A percentile compares a stretch with the other conserved stretches of the same genome.
Evolutionary conservation across 257 asterid genomes (phyloP).

Genomic region (Solanum gandarillasii): DNA sequence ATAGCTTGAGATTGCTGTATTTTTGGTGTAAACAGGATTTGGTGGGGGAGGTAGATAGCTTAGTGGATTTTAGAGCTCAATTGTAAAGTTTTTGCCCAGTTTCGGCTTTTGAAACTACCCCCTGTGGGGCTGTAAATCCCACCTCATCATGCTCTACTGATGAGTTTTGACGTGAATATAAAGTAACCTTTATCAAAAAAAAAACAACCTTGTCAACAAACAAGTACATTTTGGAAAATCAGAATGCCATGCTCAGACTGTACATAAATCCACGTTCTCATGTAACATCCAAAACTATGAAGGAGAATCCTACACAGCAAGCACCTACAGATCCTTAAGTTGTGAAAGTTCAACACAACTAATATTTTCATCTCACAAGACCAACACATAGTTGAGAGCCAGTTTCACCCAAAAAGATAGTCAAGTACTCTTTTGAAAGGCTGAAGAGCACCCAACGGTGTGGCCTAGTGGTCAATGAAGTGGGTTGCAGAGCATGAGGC

Average conservation of each 20-base stretch:
- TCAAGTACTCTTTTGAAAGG: neutral
- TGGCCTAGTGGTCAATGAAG: neutral
- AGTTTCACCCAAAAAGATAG: neutral
- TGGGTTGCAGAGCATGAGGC: neutral
- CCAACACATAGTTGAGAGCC: neutral
- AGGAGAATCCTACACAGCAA: neutral
- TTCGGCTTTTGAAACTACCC: no score
- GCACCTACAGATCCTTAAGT: neutral
- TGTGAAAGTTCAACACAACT: neutral
- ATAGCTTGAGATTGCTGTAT: no score
- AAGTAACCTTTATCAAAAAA: no score
- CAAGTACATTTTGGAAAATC: neutral
- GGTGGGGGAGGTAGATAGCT: no score
- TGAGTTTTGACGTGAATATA: no score
- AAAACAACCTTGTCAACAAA: neutral
- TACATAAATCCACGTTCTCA: neutral
- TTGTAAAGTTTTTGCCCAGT: no score
- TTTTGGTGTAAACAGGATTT: no score
- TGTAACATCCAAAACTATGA: neutral
- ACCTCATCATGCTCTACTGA: no score
- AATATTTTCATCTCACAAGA: neutral
- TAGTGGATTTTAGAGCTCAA: no score
- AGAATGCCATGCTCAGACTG: neutral
- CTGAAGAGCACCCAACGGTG: neutral
- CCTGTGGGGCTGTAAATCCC: no score